Percentiles rank a stretch among this genome's conserved stretches.
These are phyloP conservation scores for Haberlea rhodopensis DNA, from an alignment of 257 asterid genomes.

Conservation along the genomic window DNA sequence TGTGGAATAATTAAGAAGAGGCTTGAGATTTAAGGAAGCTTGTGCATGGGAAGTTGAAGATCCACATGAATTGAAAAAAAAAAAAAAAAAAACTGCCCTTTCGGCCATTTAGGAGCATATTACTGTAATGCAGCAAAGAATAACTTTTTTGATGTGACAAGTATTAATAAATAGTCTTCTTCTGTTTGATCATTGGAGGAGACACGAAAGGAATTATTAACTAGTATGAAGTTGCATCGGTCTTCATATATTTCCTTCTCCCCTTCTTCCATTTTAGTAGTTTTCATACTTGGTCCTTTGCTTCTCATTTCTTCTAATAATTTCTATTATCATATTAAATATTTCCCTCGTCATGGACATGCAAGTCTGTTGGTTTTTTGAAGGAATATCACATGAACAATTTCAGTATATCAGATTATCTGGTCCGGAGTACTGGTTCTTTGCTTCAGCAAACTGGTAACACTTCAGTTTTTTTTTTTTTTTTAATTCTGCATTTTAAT, in stretches of 20 bases:
- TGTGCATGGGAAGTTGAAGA: background rate
- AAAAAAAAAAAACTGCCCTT: background rate
- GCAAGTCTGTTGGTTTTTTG: background rate
- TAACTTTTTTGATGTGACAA: too few relatives aligned
- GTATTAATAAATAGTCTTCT: background rate
- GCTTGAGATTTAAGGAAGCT: background rate
- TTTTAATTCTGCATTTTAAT: background rate
- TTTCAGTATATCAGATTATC: background rate
- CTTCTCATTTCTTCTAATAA: background rate
- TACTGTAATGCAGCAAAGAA: background rate
- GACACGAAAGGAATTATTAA: background rate
- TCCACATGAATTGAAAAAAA: background rate
- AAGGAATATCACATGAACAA: background rate
- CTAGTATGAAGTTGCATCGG: background rate
- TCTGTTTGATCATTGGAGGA: background rate
- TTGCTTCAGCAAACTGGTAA: too few relatives aligned
- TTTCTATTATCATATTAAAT: too few relatives aligned
- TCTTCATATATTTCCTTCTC: background rate
- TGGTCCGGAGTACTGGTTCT: background rate
- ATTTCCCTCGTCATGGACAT: background rate
- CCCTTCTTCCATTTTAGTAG: background rate
- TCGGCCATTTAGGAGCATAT: background rate
- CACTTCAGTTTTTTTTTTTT: too few relatives aligned
- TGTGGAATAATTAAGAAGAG: background rate
- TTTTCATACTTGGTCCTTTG: background rate